Evolutionary conservation across 2,329 filamentous ascomycete species (phyloP).

Genomic region (Sporothrix variecibatus): DNA sequence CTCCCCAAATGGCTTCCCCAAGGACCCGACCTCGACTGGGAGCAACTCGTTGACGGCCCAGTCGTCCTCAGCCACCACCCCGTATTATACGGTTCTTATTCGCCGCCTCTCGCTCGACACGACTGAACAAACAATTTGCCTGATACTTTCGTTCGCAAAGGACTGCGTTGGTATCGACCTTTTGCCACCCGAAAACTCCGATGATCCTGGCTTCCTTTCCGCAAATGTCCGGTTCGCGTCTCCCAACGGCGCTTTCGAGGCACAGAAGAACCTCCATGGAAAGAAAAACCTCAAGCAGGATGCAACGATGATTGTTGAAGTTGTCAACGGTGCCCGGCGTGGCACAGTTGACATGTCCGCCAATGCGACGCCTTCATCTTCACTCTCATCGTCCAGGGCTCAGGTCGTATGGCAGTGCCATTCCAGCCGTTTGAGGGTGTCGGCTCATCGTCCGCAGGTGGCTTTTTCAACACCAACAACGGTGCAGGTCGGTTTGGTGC

Average conservation of each 20-base stretch:
- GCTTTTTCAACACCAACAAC: slow-evolving; percentile 48
- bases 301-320: neutral
- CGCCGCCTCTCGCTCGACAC: neutral
- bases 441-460: slow-evolving; percentile 57
- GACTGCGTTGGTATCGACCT: neutral
- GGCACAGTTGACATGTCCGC: neutral
- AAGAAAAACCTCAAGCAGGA: neutral
- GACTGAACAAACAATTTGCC: neutral
- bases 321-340: neutral
- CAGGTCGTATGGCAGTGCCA: slow-evolving; percentile 58
- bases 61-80: slow-evolving; percentile 33
- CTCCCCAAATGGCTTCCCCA: neutral
- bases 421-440: slow-evolving; percentile 59
- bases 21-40: neutral
- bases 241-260: neutral
- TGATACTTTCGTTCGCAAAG: neutral
- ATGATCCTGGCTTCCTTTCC: neutral
- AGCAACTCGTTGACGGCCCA: neutral
- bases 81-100: slow-evolving; percentile 29
- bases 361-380: slow-evolving; percentile 40
- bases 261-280: neutral
- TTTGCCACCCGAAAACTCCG: neutral
- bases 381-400: slow-evolving; percentile 49
- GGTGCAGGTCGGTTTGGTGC: slow-evolving; percentile 37
- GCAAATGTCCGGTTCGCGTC: neutral